Percentiles rank a stretch among this genome's conserved stretches.
These are phyloP conservation scores for Didymella segeticola DNA, from an alignment of 2,329 filamentous ascomycete genomes.

Conservation along the genomic window DNA sequence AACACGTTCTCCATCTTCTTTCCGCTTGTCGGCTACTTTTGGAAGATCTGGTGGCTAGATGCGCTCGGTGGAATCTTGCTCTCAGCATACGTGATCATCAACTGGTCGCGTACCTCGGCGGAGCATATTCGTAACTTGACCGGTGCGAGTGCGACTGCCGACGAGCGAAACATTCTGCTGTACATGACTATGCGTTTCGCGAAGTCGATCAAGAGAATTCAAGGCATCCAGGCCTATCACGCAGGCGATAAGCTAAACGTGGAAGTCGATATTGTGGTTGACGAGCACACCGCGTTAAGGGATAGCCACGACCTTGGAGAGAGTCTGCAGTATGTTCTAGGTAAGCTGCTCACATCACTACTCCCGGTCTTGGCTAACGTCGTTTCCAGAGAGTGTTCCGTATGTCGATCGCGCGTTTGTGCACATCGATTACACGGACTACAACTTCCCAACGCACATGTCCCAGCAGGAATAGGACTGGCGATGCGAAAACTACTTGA, in stretches of 20 bases:
- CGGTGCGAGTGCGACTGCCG: conserved; percentile 77
- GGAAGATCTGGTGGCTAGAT: conserved; percentile 83
- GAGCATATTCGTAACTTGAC: conserved; percentile 83
- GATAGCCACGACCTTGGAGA: conserved; percentile 84
- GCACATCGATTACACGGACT: conserved; percentile 59
- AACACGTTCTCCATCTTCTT: conserved; percentile 90
- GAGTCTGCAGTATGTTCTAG: conserved; percentile 81
- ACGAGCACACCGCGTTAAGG: conserved; percentile 74
- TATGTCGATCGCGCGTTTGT: conserved; percentile 68
- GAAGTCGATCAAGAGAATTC: conserved; percentile 83
- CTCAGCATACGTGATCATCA: conserved; percentile 79
- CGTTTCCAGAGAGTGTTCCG: conserved; percentile 69
- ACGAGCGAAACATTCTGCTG: conserved; percentile 82
- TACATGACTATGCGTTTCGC: conserved; percentile 96
- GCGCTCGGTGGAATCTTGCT: conserved; percentile 78
- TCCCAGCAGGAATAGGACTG: conserved; percentile 50
- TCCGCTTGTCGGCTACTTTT: conserved; percentile 79
- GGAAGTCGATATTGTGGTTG: conserved; percentile 82
- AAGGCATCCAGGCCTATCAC: conserved; percentile 84
- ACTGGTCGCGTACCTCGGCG: conserved; percentile 76
- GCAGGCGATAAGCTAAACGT: conserved; percentile 85
- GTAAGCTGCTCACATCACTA: conserved; percentile 27
- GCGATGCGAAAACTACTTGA: too few species aligned
- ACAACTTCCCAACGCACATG: conserved; percentile 60
- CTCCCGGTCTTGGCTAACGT: conserved; percentile 14